Evolutionary conservation across 2,329 filamentous ascomycete species (phyloP), one percentile per base, ranked within the genome.

Genomic region (Sporothrix pseudoabietina): DNA sequence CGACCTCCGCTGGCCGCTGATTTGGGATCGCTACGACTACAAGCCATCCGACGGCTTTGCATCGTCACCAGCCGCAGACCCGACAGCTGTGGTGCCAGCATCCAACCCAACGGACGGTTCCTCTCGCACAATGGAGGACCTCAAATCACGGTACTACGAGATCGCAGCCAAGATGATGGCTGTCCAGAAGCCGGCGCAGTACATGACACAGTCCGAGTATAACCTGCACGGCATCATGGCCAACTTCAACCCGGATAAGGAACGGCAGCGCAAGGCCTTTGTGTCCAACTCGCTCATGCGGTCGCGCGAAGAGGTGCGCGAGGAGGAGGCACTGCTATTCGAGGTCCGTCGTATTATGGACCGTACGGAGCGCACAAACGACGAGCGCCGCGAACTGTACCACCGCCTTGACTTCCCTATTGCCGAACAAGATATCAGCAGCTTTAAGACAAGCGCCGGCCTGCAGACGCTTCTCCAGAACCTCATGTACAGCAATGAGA

Each of bases 341-440:
- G 96, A 99, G 80, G 89, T 99, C 72, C 94, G 97, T 79, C 91
- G 96, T 74, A 98, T 99, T 77, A 89, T 97, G 78, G 91, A 92
- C 75, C 90, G 94, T 74, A 93, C 94, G 76, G 92, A 96, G 77
- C 90, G 90, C 73, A 91, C 98, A 79, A 93, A 97, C 79, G 91
- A 93, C 77, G 94, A 98, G 80, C 91, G 96, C 72, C 90, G 91
- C 77, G 94, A 97, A 80, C 88, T 97, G 61, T 97, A 95, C 82
- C 89, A 90, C 76, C 89, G 95, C 71, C 90, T 99, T 12, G 95
- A 98, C 79, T 93, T 94, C 75, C 94, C 94, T 0, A 84, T 86
- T 74, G 80, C 86, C 78, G 84, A 92, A 84, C 81, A 91, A 83
- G 92, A 93, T 78, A 92, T 93, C 74, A 87, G 87, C 77, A 86